These are phyloP conservation scores for Cantharellus anzutake DNA, from an alignment of 768 basidiomycete species.

Conservation along the genomic window DNA sequence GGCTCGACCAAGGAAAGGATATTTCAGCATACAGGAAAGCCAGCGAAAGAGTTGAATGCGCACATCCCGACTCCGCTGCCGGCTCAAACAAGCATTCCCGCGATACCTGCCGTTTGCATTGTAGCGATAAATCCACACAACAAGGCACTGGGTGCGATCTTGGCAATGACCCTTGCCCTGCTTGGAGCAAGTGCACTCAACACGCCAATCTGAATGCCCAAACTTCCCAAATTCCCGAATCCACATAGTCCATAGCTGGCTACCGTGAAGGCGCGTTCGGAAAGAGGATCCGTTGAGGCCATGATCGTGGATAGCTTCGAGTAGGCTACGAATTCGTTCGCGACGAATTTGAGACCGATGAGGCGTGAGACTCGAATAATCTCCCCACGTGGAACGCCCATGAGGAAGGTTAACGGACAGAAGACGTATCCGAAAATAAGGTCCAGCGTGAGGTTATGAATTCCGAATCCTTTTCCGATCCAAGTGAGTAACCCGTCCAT, in stretches of 20 bases:
- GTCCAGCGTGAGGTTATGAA: slow-evolving; percentile 64
- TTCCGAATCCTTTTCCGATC: slow-evolving; percentile 74
- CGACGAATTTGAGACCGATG: slow-evolving; percentile 72
- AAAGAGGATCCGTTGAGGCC: slow-evolving; percentile 31
- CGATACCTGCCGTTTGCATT: slow-evolving; percentile 39
- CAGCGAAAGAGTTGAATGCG: too few relatives aligned
- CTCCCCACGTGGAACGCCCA: slow-evolving; percentile 60
- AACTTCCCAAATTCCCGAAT: slow-evolving; percentile 71
- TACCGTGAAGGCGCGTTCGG: slow-evolving; percentile 59
- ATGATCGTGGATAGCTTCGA: slow-evolving; percentile 28
- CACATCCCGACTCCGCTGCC: too few relatives aligned
- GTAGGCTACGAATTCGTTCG: slow-evolving; percentile 77
- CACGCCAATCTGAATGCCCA: slow-evolving; percentile 76
- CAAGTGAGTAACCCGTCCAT: slow-evolving; percentile 78
- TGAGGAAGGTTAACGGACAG: slow-evolving; percentile 73
- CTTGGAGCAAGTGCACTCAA: slow-evolving; percentile 49
- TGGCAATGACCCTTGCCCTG: slow-evolving; percentile 49
- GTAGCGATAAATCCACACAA: slow-evolving; percentile 50
- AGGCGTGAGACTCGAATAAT: slow-evolving; percentile 64
- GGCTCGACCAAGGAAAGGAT: too few relatives aligned
- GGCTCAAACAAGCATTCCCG: slow-evolving; percentile 21
- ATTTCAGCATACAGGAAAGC: too few relatives aligned
- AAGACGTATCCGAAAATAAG: slow-evolving; percentile 73
- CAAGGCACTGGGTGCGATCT: slow-evolving; percentile 48
- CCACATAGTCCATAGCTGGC: slow-evolving; percentile 79